Percentiles rank a stretch among this genome's conserved stretches.
These are phyloP conservation scores for Cercospora sp. DNA, from an alignment of 2,329 filamentous ascomycete species.

Conservation along the genomic window DNA sequence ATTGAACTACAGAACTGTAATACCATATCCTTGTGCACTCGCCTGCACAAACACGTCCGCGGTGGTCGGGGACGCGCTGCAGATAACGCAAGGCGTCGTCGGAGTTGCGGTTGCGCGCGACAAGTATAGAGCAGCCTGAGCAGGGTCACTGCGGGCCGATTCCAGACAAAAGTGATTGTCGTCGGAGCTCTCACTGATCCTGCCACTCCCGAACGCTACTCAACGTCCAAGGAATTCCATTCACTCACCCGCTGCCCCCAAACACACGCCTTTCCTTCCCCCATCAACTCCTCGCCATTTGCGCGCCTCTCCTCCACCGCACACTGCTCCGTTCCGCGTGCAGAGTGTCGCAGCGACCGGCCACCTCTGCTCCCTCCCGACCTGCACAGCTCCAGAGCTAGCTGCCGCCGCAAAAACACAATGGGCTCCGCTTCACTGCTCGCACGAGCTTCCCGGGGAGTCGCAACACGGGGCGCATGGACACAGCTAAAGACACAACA, in stretches of 20 bases:
- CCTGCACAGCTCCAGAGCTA: slow-evolving; percentile 4
- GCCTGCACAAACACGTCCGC: background rate
- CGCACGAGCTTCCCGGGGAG: slow-evolving; percentile 47
- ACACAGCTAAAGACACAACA: slow-evolving; percentile 37
- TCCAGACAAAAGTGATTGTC: background rate
- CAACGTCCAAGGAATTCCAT: slow-evolving; percentile 5
- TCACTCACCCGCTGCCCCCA: slow-evolving; percentile 2
- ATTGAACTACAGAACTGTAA: background rate
- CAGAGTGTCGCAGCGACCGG: slow-evolving; percentile 2
- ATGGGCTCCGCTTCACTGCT: slow-evolving; percentile 57
- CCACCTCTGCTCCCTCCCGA: slow-evolving; percentile 7
- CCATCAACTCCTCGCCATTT: background rate
- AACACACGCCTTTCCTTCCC: background rate
- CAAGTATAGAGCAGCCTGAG: background rate
- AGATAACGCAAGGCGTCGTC: background rate
- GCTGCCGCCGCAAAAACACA: slow-evolving; percentile 34
- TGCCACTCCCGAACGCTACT: slow-evolving; percentile 5
- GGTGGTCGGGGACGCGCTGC: background rate
- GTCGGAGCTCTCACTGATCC: slow-evolving; percentile 6
- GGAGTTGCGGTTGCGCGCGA: background rate
- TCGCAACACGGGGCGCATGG: slow-evolving; percentile 40
- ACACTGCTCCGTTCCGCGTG: slow-evolving; percentile 6
- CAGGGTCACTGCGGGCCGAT: slow-evolving; percentile 1
- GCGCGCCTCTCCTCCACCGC: background rate
- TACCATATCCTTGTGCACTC: background rate